These are phyloP conservation scores for Diplocarpon mali DNA, from an alignment of 2,329 filamentous ascomycete genomes.

Conservation along the genomic window DNA sequence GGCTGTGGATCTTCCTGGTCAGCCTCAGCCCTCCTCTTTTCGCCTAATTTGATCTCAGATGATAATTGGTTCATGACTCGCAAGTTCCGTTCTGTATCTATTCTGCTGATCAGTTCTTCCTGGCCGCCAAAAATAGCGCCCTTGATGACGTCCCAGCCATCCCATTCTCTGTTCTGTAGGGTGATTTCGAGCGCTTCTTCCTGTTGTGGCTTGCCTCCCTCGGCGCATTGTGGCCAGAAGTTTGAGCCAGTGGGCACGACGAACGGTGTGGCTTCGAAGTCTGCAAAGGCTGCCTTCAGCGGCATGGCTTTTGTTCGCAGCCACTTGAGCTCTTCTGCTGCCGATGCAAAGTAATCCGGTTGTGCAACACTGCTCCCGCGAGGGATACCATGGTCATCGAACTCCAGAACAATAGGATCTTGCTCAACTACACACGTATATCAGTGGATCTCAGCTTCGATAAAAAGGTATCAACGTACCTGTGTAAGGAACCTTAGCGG, in stretches of 20 bases:
- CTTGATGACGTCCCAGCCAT: background rate
- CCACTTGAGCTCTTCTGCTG: slow-evolving; percentile 11
- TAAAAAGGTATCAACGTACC: background rate
- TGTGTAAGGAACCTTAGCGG: background rate
- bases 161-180: background rate
- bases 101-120: background rate
- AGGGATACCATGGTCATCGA: background rate
- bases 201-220: background rate
- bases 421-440: background rate
- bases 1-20: background rate
- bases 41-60: background rate
- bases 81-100: background rate
- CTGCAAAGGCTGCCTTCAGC: background rate
- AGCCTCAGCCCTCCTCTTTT: background rate
- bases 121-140: background rate
- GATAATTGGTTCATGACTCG: background rate
- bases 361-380: background rate
- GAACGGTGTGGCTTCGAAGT: background rate
- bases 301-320: slow-evolving; percentile 9
- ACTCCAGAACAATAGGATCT: background rate
- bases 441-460: background rate
- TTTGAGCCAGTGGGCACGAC: background rate
- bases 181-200: background rate
- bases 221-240: background rate
- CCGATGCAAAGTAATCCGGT: slow-evolving; percentile 6